These are phyloP conservation scores for Puccinia triticina DNA, from an alignment of 1,284 basidiomycete genomes.

Conservation along the genomic window DNA sequence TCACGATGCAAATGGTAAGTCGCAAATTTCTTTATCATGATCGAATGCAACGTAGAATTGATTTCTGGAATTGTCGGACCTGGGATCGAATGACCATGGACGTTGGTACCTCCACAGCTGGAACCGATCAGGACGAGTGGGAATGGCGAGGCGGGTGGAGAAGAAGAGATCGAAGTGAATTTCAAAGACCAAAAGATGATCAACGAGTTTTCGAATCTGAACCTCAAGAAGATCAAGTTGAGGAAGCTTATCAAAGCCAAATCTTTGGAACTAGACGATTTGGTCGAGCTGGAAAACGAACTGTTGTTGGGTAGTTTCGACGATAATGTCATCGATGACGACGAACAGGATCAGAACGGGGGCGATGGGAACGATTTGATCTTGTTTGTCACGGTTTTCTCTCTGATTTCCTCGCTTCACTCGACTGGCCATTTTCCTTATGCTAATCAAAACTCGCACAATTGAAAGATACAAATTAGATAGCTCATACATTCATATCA, in stretches of 20 bases:
- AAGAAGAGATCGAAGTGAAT: slow-evolving; percentile 29
- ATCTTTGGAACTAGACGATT: slow-evolving; percentile 24
- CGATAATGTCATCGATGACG: neutral
- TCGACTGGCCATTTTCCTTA: neutral
- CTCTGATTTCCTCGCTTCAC: neutral
- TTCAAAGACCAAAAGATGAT: slow-evolving; percentile 20
- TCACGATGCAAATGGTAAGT: too few relatives aligned
- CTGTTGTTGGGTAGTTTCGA: slow-evolving; percentile 17
- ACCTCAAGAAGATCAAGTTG: neutral
- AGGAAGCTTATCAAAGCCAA: neutral
- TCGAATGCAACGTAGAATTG: too few relatives aligned
- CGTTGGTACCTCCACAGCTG: neutral
- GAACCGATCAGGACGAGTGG: neutral
- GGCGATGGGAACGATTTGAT: slow-evolving; percentile 6
- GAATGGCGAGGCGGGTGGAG: neutral
- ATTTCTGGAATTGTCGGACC: too few relatives aligned
- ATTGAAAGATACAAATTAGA: slow-evolving; percentile 31
- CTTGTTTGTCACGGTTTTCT: slow-evolving; percentile 1
- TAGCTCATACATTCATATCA: slow-evolving; percentile 30
- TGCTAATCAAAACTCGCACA: neutral
- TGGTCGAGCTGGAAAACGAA: slow-evolving; percentile 28
- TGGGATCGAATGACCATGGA: too few relatives aligned
- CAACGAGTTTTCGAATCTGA: slow-evolving; percentile 33
- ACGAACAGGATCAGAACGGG: neutral
- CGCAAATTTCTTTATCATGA: too few relatives aligned